phyloP scores from a whole-genome alignment of 768 basidiomycete genomes.

The Suillus fuscotomentosus region DNA sequence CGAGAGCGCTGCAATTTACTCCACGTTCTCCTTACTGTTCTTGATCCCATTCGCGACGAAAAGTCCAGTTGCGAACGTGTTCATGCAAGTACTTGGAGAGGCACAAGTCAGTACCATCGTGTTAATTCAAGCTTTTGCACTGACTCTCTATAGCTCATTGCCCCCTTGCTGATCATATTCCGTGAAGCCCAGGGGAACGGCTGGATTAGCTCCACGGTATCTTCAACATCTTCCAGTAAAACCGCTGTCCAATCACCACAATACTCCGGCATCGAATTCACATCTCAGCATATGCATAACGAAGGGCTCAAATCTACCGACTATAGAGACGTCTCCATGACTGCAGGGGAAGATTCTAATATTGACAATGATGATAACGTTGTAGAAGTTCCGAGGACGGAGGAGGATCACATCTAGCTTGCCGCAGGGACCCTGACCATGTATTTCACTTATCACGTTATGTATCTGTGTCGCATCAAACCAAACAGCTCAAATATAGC shows the following conservation, averaged over 20 bases:
- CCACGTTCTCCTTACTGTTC: conserved; percentile 26
- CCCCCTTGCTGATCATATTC: conserved; percentile 37
- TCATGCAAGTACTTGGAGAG: conserved; percentile 35
- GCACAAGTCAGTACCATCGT: conserved; percentile 24
- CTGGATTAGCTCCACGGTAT: conserved; percentile 25
- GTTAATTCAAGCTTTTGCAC: not conserved
- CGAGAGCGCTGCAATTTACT: conserved; percentile 29
- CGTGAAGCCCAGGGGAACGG: conserved; percentile 38
- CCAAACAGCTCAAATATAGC: too few relatives aligned
- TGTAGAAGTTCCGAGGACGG: not conserved
- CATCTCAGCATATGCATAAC: conserved; percentile 8
- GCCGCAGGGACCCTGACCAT: not conserved
- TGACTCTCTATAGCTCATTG: conserved; percentile 27
- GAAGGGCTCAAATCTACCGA: not conserved
- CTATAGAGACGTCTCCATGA: not conserved
- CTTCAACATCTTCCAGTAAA: conserved; percentile 4
- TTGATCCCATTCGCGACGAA: conserved; percentile 24
- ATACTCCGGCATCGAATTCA: conserved; percentile 25
- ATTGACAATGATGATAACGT: not conserved
- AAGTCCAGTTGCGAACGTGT: conserved; percentile 27
- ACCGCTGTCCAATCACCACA: conserved; percentile 13
- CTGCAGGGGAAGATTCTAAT: not conserved
- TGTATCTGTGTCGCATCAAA: not conserved
- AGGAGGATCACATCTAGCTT: not conserved
- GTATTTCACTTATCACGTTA: not conserved